phyloP scores from a whole-genome alignment of 441 rosid genomes.

The Bocquillonia castaneifolia region DNA sequence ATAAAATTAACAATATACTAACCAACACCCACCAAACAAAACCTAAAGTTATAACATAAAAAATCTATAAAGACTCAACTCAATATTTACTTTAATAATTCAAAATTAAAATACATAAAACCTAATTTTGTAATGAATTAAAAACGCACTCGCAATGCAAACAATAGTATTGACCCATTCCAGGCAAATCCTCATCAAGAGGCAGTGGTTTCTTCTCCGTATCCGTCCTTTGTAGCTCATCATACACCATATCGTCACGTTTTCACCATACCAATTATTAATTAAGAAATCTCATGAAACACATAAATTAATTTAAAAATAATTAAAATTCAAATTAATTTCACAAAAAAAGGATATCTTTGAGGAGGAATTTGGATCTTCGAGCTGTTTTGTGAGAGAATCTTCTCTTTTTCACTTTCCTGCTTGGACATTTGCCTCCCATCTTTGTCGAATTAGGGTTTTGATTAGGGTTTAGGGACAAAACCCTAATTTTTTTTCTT shows the following conservation, averaged over 20 bases:
- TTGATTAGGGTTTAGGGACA: constrained; percentile 9
- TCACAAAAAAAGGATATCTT: constrained; percentile 59
- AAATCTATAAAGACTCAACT: too few species aligned
- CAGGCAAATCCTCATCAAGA: constrained; percentile 80
- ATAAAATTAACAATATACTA: background rate
- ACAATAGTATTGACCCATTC: constrained; percentile 95
- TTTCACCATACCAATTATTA: constrained; percentile 10
- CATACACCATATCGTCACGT: constrained; percentile 82
- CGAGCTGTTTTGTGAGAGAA: constrained; percentile 87
- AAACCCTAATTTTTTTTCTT: too few species aligned
- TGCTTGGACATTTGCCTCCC: constrained; percentile 87
- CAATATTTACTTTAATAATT: too few species aligned
- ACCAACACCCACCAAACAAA: background rate
- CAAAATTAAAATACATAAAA: too few species aligned
- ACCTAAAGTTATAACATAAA: too few species aligned
- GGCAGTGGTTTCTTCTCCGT: constrained; percentile 47
- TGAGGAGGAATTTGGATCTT: constrained; percentile 66
- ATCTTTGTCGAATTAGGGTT: constrained; percentile 24
- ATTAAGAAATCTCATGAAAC: constrained; percentile 34
- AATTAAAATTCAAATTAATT: background rate
- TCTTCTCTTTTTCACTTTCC: constrained; percentile 94
- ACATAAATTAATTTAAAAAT: background rate
- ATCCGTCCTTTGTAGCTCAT: constrained; percentile 65
- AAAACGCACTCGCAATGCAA: constrained; percentile 94
- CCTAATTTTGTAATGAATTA: background rate